Evolutionary conservation across 257 asterid species (phyloP).

Genomic region (Nicotiana knightiana): DNA sequence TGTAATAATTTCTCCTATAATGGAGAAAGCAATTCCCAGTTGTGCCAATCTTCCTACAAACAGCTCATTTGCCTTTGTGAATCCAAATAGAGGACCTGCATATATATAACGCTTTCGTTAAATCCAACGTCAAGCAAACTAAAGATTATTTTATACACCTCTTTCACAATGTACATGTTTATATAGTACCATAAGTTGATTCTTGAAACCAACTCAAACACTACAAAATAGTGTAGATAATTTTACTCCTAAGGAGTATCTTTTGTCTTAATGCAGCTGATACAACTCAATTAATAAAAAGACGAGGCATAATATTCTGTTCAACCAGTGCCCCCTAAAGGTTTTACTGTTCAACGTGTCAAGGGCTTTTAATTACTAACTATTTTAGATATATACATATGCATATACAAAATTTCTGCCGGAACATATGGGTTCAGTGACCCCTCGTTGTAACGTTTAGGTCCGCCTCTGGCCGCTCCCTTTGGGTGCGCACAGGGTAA

Average conservation of each 20-base stretch:
- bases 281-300: too few relatives aligned
- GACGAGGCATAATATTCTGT: too few relatives aligned
- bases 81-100: conserved; percentile 82
- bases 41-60: conserved; percentile 96
- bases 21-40: conserved; percentile 81
- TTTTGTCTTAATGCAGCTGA: too few relatives aligned
- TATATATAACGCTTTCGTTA: background rate
- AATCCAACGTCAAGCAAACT: background rate
- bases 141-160: background rate
- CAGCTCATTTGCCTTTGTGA: conserved; percentile 88
- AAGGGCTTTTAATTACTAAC: too few relatives aligned
- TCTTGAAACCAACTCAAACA: background rate
- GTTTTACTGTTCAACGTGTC: rapidly evolving
- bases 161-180: background rate
- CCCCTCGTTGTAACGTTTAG: too few relatives aligned
- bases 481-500: too few relatives aligned
- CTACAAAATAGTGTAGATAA: background rate
- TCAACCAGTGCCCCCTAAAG: too few relatives aligned
- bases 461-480: too few relatives aligned
- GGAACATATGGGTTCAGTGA: too few relatives aligned
- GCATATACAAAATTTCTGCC: too few relatives aligned
- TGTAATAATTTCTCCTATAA: conserved; percentile 83
- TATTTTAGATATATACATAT: too few relatives aligned
- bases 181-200: background rate
- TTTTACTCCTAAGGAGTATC: too few relatives aligned